These are phyloP conservation scores for Lichtheimia corymbifera DNA, from an alignment of 371 early-diverging fungal genomes.

Conservation along the genomic window DNA sequence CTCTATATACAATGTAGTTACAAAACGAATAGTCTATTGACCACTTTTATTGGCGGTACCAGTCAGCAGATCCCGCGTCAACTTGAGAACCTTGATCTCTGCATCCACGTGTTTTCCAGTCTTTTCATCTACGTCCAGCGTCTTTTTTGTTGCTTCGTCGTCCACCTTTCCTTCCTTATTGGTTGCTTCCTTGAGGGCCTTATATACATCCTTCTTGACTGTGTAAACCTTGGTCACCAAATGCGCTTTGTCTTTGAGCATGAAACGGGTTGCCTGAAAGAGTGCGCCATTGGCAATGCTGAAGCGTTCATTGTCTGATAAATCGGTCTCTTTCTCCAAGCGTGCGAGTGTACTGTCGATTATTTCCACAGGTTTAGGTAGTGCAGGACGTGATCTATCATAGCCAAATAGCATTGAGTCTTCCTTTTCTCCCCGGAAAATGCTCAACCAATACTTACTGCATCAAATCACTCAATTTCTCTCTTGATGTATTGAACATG, in stretches of 20 bases:
- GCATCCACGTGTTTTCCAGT: conserved; percentile 38
- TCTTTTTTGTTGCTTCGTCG: neutral
- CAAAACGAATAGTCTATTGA: neutral
- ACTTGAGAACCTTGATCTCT: conserved; percentile 33
- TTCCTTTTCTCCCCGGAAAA: neutral
- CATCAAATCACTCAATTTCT: conserved; percentile 28
- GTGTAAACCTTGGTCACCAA: conserved; percentile 36
- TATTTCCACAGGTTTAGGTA: conserved; percentile 29
- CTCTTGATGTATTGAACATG: conserved; percentile 27
- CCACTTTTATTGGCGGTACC: conserved; percentile 5
- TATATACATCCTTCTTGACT: conserved; percentile 35
- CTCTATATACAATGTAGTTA: too few species aligned
- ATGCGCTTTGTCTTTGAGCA: conserved; percentile 27
- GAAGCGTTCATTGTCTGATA: conserved; percentile 32
- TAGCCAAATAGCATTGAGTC: neutral
- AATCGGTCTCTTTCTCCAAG: conserved; percentile 3
- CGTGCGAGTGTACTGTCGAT: conserved; percentile 25
- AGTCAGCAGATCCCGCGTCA: conserved; percentile 22
- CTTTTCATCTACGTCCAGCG: conserved; percentile 19
- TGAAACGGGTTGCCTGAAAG: conserved; percentile 37
- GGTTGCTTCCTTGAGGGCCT: conserved; percentile 7
- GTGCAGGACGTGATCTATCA: conserved; percentile 22
- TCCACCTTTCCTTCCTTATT: neutral
- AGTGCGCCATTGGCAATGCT: conserved; percentile 42
- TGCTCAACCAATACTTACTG: conserved; percentile 18